Evolutionary conservation across 2,329 filamentous ascomycete genomes (phyloP).

Genomic region (Phialophora tarda): DNA sequence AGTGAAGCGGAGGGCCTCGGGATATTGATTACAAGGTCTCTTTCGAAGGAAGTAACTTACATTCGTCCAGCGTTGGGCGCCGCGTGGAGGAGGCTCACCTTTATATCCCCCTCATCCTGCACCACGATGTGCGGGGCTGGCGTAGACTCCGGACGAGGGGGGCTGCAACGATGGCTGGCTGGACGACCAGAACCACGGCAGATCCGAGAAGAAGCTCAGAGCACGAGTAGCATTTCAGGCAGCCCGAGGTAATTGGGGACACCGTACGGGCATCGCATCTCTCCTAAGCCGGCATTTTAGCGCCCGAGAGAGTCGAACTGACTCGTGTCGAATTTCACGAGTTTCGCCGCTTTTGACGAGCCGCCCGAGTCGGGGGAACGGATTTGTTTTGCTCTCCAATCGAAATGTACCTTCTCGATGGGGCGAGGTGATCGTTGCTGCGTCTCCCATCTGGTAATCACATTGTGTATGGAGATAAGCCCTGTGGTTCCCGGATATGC

Average conservation of each 20-base stretch:
- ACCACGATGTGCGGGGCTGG: conserved; percentile 7
- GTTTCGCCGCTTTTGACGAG: not conserved
- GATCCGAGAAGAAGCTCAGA: not conserved
- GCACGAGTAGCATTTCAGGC: not conserved
- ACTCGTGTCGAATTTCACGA: not conserved
- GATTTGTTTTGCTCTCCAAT: not conserved
- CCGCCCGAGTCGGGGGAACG: not conserved
- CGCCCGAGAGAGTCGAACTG: not conserved
- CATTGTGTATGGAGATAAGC: not conserved
- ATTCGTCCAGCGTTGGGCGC: not conserved
- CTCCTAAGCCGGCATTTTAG: not conserved
- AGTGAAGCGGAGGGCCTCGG: too few relatives aligned
- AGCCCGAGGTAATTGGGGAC: not conserved
- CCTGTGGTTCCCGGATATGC: not conserved
- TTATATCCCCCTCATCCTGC: conserved; percentile 12
- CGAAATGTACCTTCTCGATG: not conserved
- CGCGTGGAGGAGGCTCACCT: conserved; percentile 3
- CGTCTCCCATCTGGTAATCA: not conserved
- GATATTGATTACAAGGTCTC: conserved; percentile 18
- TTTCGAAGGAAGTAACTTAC: not conserved
- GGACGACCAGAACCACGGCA: not conserved
- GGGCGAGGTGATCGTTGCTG: not conserved
- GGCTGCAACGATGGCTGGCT: not conserved
- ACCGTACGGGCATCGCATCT: not conserved
- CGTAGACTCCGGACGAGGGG: not conserved